phyloP scores from a whole-genome alignment of 2,329 filamentous ascomycete genomes.

The Colletotrichum chlorophyti region DNA sequence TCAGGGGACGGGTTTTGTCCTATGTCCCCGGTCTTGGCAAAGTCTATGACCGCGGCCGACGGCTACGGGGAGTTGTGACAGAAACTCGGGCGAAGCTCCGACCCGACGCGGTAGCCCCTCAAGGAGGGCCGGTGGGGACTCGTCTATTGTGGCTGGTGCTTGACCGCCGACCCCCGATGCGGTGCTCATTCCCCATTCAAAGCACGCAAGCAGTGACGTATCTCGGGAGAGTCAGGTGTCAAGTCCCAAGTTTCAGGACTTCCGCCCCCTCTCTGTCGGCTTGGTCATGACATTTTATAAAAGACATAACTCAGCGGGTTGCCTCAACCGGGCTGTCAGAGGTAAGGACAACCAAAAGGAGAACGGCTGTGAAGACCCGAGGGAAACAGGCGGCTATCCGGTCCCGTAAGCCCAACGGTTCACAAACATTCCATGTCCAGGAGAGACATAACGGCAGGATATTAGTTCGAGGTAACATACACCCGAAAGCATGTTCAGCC shows the following conservation, averaged over 20 bases:
- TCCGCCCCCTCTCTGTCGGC: neutral
- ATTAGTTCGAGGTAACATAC: too few relatives aligned
- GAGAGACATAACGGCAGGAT: neutral
- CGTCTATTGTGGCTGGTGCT: constrained; percentile 25
- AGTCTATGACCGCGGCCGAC: too few relatives aligned
- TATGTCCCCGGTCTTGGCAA: neutral
- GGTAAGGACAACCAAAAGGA: too few relatives aligned
- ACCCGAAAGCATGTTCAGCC: neutral
- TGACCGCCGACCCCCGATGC: neutral
- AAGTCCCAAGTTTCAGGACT: too few relatives aligned
- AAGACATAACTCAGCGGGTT: too few relatives aligned
- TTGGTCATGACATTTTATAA: too few relatives aligned
- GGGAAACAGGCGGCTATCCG: too few relatives aligned
- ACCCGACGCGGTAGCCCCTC: constrained; percentile 18
- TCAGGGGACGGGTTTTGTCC: too few relatives aligned
- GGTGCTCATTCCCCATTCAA: constrained; percentile 16
- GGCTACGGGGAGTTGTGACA: constrained; percentile 13
- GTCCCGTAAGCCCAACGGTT: too few relatives aligned
- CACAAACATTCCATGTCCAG: constrained; percentile 19
- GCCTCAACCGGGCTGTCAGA: neutral
- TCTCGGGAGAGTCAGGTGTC: neutral
- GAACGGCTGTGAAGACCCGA: too few relatives aligned
- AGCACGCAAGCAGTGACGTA: constrained; percentile 27
- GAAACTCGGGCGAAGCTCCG: constrained; percentile 18
- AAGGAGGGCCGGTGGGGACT: too few relatives aligned